A percentile compares a stretch with the other conserved stretches of the same genome.
phyloP scores from a whole-genome alignment of 2,329 filamentous ascomycete genomes.

The Alternaria gaisen region DNA sequence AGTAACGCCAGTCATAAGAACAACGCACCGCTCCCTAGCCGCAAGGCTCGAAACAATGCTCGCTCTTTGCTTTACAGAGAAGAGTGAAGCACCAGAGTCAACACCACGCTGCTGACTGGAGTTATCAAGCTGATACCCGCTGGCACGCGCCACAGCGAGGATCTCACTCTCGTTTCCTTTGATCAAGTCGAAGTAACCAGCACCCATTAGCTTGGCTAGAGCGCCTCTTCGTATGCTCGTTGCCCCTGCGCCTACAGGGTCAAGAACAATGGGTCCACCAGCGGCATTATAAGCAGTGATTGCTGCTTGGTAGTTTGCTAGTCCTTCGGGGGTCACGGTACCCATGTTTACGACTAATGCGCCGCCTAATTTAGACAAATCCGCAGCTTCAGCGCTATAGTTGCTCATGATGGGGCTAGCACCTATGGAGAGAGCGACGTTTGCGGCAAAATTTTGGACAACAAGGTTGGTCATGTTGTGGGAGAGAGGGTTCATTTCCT shows the following conservation, averaged over 20 bases:
- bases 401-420: conserved; percentile 95
- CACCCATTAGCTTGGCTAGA: conserved; percentile 73
- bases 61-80: conserved; percentile 65
- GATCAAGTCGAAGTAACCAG: conserved; percentile 84
- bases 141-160: conserved; percentile 65
- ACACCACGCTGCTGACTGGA: conserved; percentile 77
- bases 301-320: conserved; percentile 76
- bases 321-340: conserved; percentile 79
- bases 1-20: conserved; percentile 81
- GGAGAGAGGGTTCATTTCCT: conserved; percentile 73
- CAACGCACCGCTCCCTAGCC: conserved; percentile 71
- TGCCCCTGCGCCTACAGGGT: conserved; percentile 90
- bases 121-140: conserved; percentile 59
- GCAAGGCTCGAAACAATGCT: conserved; percentile 73
- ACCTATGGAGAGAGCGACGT: conserved; percentile 84
- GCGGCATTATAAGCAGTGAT: conserved; percentile 81
- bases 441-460: conserved; percentile 93
- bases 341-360: conserved; percentile 95
- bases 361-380: conserved; percentile 79
- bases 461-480: conserved; percentile 99
- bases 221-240: conserved; percentile 77
- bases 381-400: conserved; percentile 80
- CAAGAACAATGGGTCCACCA: conserved; percentile 80
- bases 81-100: conserved; percentile 72
- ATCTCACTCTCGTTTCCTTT: conserved; percentile 96